Conservation (phyloP, 2,329 filamentous ascomycete genomes). For the Chalara sp. region DNA sequence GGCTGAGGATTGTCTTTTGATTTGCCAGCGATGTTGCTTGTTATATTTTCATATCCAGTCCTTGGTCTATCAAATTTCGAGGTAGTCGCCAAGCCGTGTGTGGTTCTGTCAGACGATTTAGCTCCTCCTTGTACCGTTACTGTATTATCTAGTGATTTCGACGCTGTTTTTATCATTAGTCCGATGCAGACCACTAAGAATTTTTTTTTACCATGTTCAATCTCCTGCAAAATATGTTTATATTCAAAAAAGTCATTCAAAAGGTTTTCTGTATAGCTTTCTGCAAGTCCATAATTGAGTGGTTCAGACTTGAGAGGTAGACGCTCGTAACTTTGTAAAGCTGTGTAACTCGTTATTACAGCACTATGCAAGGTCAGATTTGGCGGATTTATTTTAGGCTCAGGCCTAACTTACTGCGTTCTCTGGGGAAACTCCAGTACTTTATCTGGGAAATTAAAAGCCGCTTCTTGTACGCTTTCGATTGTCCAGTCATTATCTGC, state of each 20-base stretch:
- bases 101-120: background rate
- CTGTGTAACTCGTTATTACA: background rate
- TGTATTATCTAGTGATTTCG: background rate
- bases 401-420: slow-evolving; percentile 3
- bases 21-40: background rate
- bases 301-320: background rate
- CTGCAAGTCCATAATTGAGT: background rate
- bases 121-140: background rate
- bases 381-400: background rate
- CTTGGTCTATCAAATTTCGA: background rate
- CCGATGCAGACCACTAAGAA: background rate
- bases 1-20: background rate
- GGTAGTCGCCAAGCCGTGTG: background rate
- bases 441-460: slow-evolving; percentile 20
- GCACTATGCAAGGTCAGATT: background rate
- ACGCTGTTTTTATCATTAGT: background rate
- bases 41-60: background rate
- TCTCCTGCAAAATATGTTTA: background rate
- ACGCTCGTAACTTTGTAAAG: background rate
- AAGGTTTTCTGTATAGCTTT: background rate
- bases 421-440: slow-evolving; percentile 19
- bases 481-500: slow-evolving; percentile 19
- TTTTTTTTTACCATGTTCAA: background rate
- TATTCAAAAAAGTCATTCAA: background rate
- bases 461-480: slow-evolving; percentile 16